Evolutionary conservation across 2,329 filamentous ascomycete genomes (phyloP).

Genomic region (Aspergillus aculeatus): DNA sequence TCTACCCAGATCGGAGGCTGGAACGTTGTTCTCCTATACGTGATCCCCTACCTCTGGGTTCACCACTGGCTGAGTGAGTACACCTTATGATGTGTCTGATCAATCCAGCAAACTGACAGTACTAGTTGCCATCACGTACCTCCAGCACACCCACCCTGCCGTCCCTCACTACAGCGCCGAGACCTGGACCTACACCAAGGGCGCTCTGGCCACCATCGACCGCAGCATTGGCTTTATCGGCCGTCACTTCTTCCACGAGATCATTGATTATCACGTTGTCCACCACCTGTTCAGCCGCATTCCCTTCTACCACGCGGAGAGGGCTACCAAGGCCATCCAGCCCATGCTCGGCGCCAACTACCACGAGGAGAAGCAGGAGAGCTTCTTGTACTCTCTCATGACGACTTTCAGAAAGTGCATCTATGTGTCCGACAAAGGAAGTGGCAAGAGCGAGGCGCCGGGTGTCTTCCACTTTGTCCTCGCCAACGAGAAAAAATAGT

Average conservation of each 20-base stretch:
- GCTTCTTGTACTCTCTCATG: slow-evolving; percentile 50
- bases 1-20: slow-evolving; percentile 55
- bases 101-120: neutral
- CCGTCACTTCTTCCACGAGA: slow-evolving; percentile 64
- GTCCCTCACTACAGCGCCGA: slow-evolving; percentile 60
- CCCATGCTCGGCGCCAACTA: slow-evolving; percentile 58
- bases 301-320: slow-evolving; percentile 61
- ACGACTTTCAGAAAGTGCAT: slow-evolving; percentile 49
- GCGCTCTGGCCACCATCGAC: slow-evolving; percentile 63
- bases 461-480: slow-evolving; percentile 24
- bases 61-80: slow-evolving; percentile 67
- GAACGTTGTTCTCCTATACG: slow-evolving; percentile 60
- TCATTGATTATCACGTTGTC: slow-evolving; percentile 64
- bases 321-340: slow-evolving; percentile 58
- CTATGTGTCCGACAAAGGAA: slow-evolving; percentile 43
- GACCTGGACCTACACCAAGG: slow-evolving; percentile 62
- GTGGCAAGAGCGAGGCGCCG: neutral
- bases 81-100: neutral
- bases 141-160: slow-evolving; percentile 65
- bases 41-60: slow-evolving; percentile 66
- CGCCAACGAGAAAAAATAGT: slow-evolving; percentile 12
- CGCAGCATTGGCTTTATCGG: slow-evolving; percentile 65
- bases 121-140: slow-evolving; percentile 69
- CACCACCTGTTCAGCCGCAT: slow-evolving; percentile 63
- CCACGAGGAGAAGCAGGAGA: slow-evolving; percentile 34